Percentiles rank a stretch among this genome's conserved stretches.
These are phyloP conservation scores for Aethionema arabicum DNA, from an alignment of 345 rosid species.

Conservation along the genomic window DNA sequence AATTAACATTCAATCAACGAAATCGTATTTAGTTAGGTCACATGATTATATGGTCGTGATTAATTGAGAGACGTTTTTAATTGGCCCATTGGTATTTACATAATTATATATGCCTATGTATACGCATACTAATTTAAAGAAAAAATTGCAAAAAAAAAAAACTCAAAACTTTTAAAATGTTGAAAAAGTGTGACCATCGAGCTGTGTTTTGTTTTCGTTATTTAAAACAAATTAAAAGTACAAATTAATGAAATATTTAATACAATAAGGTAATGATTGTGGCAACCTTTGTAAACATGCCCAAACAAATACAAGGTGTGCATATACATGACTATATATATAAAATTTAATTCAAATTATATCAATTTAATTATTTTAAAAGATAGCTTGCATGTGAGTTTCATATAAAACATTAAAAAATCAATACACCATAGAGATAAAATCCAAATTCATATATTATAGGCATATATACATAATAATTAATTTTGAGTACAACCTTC, in stretches of 20 bases:
- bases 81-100: too few species aligned
- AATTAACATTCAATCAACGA: too few species aligned
- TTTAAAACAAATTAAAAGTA: neutral
- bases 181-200: neutral
- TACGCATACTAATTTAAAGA: too few species aligned
- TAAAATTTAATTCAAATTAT: neutral
- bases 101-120: too few species aligned
- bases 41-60: too few species aligned
- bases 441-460: too few species aligned
- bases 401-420: neutral
- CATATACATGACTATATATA: constrained; percentile 20
- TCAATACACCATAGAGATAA: too few species aligned
- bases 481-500: too few species aligned
- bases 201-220: constrained; percentile 6
- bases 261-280: constrained; percentile 24
- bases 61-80: too few species aligned
- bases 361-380: constrained; percentile 3
- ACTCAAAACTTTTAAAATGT: neutral
- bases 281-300: constrained; percentile 23
- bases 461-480: too few species aligned
- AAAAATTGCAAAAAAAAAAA: neutral
- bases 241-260: constrained; percentile 9
- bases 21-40: too few species aligned
- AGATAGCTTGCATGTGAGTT: constrained; percentile 17
- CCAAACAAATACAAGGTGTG: constrained; percentile 5